A percentile compares a stretch with the other conserved stretches of the same genome.
Evolutionary conservation across 1,139 yeast genomes (phyloP).

Genomic region (Taphrina confusa): DNA sequence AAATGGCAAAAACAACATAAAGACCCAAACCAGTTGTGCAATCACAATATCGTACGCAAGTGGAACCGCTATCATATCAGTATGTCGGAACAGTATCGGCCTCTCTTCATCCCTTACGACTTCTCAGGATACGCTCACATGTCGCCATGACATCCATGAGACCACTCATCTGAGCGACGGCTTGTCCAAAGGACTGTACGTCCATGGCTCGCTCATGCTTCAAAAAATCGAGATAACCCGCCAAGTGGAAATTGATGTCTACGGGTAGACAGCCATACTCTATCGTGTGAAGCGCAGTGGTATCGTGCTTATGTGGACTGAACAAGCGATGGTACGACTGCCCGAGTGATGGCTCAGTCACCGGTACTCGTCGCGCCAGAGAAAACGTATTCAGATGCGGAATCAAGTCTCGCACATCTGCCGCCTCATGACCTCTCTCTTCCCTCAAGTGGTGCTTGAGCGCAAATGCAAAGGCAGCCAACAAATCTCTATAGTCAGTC

Average conservation of each 20-base stretch:
- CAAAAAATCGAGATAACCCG: slow-evolving; percentile 19
- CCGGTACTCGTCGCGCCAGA: too few relatives aligned
- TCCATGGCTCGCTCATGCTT: too few relatives aligned
- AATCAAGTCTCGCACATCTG: slow-evolving; percentile 37
- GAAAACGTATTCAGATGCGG: too few relatives aligned
- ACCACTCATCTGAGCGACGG: slow-evolving; percentile 15
- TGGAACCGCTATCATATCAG: slow-evolving; percentile 40
- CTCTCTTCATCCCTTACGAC: too few relatives aligned
- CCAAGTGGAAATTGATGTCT: slow-evolving; percentile 35
- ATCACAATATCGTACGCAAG: slow-evolving; percentile 40
- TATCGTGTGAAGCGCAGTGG: slow-evolving; percentile 36
- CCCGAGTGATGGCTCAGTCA: too few relatives aligned
- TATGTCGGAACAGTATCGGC: too few relatives aligned
- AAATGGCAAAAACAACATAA: slow-evolving; percentile 39
- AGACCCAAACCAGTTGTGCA: slow-evolving; percentile 41
- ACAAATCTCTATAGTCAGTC: too few relatives aligned
- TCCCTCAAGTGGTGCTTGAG: slow-evolving; percentile 40
- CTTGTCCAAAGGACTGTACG: background rate
- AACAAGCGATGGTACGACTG: too few relatives aligned
- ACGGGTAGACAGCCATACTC: slow-evolving; percentile 34
- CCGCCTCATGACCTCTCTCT: slow-evolving; percentile 39
- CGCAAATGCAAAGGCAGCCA: slow-evolving; percentile 39
- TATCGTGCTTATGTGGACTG: too few relatives aligned
- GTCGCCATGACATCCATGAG: slow-evolving; percentile 12
- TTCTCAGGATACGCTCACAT: slow-evolving; percentile 39